Base-by-base conservation (phyloP, 2,329 filamentous ascomycete genomes). In the Stromatinia cepivora region DNA sequence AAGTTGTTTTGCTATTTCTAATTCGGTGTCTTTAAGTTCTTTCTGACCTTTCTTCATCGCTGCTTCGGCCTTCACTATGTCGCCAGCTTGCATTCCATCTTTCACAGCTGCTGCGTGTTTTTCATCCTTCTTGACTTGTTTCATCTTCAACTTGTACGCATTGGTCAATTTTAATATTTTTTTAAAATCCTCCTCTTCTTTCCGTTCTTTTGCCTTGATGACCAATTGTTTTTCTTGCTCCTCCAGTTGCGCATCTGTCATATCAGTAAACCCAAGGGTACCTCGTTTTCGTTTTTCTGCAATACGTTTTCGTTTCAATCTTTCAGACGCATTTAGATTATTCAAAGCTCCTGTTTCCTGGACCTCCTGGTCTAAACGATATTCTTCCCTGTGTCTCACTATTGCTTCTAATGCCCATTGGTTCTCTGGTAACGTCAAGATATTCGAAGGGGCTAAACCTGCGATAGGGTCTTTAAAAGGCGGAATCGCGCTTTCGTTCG, bases 301-400 rank as follows among this genome's bases (percentile, higher is more conserved):
- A 4, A 63, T 36, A 28, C 61, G 61, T 39, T 52, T 52, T 7
- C 61, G 61, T 52, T 63, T 63, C 31, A 52, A 28, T 63, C 61
- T 52, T 39, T 52, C 61, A 25, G 61, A 63, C 2, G 61, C 61
- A 28, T 63, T 52, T 13, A 39, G 61, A 6, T 39, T 36, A 25
- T 63, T 52, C 61, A 52, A 22, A 15, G 61, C 46, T 25, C 22
- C 34, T 34, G 31, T 28, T 28, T 52, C 61, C 11, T 52, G 61
- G 22, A 39, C 46, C 39, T 63, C 61, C 28, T 52, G 31, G 6
- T 39, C 22, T 15, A 63, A 39, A 31, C 61, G 61, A 20, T 11
- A 13, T 6, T 52, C 31, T 10, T 63, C 46, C 25, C 28, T 63
- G 31, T 63, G 31, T 25, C 31, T 63, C 46, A 63, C 31, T 25